Conservation (phyloP, 768 basidiomycete genomes). For the Crucibulum laeve region DNA sequence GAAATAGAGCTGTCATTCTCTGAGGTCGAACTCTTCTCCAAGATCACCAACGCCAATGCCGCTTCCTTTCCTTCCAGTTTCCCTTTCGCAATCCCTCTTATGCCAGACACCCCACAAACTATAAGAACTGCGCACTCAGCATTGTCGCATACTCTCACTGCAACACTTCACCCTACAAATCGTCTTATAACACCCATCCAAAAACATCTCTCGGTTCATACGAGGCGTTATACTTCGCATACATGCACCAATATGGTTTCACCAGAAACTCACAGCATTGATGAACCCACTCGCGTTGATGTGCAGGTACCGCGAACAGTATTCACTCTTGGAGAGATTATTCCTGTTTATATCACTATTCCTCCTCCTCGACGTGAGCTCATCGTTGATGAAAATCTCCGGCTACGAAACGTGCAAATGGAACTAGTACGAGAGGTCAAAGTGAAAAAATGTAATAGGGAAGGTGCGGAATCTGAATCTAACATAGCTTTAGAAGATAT, state of each 20-base stretch:
- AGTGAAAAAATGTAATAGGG: constrained; percentile 41
- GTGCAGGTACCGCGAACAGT: constrained; percentile 69
- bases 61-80: constrained; percentile 53
- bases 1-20: constrained; percentile 64
- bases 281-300: constrained; percentile 63
- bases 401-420: constrained; percentile 75
- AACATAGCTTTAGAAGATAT: too few species aligned
- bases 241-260: constrained; percentile 47
- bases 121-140: constrained; percentile 73
- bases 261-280: constrained; percentile 54
- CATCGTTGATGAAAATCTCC: constrained; percentile 64
- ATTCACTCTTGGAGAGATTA: constrained; percentile 67
- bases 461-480: constrained; percentile 30
- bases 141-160: constrained; percentile 66
- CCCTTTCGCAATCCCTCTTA: constrained; percentile 80
- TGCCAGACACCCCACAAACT: constrained; percentile 78
- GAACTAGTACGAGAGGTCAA: constrained; percentile 71
- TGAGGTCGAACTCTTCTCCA: constrained; percentile 52
- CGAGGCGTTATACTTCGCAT: constrained; percentile 71
- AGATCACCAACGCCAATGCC: constrained; percentile 26
- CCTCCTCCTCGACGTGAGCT: constrained; percentile 69
- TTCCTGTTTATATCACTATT: constrained; percentile 77
- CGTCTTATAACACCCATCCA: constrained; percentile 32
- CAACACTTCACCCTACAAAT: constrained; percentile 54
- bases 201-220: constrained; percentile 64